These are phyloP conservation scores for Plectranthus barbatus DNA, from an alignment of 257 asterid genomes.

Conservation along the genomic window DNA sequence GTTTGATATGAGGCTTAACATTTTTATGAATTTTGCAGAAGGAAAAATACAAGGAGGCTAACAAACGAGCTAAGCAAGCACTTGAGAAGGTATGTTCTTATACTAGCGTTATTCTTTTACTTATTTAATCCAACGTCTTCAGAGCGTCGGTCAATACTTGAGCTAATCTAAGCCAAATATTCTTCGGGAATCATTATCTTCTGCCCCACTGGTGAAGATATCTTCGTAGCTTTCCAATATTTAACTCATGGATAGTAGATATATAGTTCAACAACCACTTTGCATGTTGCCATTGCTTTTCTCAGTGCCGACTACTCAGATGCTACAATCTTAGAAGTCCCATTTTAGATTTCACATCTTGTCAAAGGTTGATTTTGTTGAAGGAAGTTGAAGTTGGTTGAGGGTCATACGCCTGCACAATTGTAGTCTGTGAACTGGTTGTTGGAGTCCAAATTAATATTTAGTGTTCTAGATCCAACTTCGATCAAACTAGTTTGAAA, in stretches of 20 bases:
- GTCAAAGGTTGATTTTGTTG: not conserved
- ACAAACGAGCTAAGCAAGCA: conserved; percentile 84
- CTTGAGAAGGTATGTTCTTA: conserved; percentile 63
- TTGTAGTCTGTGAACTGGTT: not conserved
- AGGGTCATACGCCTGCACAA: not conserved
- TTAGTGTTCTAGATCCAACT: conserved; percentile 3
- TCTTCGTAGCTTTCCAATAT: not conserved
- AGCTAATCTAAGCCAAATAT: not conserved
- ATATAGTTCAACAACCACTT: not conserved
- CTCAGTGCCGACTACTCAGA: not conserved
- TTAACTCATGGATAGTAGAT: not conserved
- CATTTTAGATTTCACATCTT: not conserved
- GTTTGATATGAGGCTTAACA: not conserved
- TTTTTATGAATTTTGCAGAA: conserved; percentile 30
- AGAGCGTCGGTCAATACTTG: not conserved
- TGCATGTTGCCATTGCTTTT: not conserved
- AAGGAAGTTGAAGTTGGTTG: not conserved
- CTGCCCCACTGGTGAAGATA: not conserved
- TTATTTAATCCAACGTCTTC: not conserved
- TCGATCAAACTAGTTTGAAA: not conserved
- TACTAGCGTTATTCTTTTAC: not conserved
- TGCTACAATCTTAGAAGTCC: not conserved
- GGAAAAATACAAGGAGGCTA: conserved; percentile 75
- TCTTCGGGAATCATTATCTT: not conserved
- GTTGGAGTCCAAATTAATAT: not conserved